phyloP scores from a whole-genome alignment of 257 asterid genomes.

The Hygrophila difformis region DNA sequence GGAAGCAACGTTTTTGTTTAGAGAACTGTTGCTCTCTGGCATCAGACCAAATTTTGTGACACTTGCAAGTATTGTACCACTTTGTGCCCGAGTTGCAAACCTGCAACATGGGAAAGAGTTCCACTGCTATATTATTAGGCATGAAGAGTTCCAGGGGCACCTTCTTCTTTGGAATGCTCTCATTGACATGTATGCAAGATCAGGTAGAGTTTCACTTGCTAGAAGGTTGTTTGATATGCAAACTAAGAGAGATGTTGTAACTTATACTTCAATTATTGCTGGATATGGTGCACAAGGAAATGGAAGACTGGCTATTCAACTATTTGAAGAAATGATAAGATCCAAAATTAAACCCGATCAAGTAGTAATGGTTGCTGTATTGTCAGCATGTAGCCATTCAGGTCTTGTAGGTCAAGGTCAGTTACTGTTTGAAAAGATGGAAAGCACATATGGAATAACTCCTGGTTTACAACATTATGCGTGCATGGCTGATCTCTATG shows the following conservation, averaged over 20 bases:
- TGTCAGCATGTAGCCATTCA: constrained; percentile 90
- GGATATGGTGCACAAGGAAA: constrained; percentile 79
- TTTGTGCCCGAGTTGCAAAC: constrained; percentile 76
- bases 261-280: constrained; percentile 78
- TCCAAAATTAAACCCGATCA: constrained; percentile 59
- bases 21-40: constrained; percentile 49
- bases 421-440: constrained; percentile 54
- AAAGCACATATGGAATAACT: constrained; percentile 32
- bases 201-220: constrained; percentile 64
- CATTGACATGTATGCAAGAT: constrained; percentile 74
- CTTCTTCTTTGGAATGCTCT: constrained; percentile 66
- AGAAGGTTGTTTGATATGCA: constrained; percentile 53
- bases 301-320: constrained; percentile 48
- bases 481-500: constrained; percentile 83
- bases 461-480: constrained; percentile 69
- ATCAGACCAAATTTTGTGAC: constrained; percentile 65
- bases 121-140: constrained; percentile 59
- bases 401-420: constrained; percentile 63
- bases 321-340: constrained; percentile 61
- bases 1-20: constrained; percentile 57
- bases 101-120: constrained; percentile 72
- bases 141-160: constrained; percentile 36
- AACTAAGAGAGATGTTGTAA: constrained; percentile 56
- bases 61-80: constrained; percentile 69
- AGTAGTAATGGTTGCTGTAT: constrained; percentile 63